phyloP scores from a whole-genome alignment of 108 stramenopile genomes.

The Nannochloropsis salina region DNA sequence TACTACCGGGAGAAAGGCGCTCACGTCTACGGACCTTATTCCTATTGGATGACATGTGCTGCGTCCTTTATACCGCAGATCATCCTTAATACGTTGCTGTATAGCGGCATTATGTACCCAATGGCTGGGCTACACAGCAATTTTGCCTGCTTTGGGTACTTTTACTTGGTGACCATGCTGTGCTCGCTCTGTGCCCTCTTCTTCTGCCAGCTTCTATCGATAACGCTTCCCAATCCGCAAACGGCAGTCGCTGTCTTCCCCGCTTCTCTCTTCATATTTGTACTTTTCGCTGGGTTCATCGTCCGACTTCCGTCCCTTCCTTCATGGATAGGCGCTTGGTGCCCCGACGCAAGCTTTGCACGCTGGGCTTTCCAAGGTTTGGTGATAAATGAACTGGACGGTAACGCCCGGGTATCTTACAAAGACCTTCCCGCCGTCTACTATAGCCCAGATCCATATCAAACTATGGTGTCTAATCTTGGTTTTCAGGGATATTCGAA shows the following conservation, averaged over 20 bases:
- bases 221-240: constrained; percentile 9
- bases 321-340: constrained; percentile 42
- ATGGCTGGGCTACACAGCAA: constrained; percentile 43
- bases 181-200: constrained; percentile 42
- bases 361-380: constrained; percentile 44
- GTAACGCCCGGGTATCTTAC: neutral
- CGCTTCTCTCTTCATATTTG: constrained; percentile 45
- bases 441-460: constrained; percentile 3
- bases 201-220: constrained; percentile 31
- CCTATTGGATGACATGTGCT: constrained; percentile 43
- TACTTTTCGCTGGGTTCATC: constrained; percentile 50
- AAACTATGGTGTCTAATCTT: neutral
- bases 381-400: constrained; percentile 45
- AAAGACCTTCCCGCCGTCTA: neutral
- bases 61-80: constrained; percentile 31
- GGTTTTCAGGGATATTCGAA: neutral
- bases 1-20: constrained; percentile 54
- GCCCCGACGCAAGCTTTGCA: constrained; percentile 45
- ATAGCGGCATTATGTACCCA: constrained; percentile 28
- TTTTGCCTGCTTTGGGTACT: constrained; percentile 37
- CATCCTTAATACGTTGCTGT: constrained; percentile 30
- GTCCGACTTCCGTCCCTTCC: constrained; percentile 50
- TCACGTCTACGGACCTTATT: constrained; percentile 46
- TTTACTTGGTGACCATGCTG: constrained; percentile 41
- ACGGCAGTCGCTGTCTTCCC: constrained; percentile 53